Conservation (phyloP, 2,329 filamentous ascomycete genomes). For the Phialemonium atrogriseum region DNA sequence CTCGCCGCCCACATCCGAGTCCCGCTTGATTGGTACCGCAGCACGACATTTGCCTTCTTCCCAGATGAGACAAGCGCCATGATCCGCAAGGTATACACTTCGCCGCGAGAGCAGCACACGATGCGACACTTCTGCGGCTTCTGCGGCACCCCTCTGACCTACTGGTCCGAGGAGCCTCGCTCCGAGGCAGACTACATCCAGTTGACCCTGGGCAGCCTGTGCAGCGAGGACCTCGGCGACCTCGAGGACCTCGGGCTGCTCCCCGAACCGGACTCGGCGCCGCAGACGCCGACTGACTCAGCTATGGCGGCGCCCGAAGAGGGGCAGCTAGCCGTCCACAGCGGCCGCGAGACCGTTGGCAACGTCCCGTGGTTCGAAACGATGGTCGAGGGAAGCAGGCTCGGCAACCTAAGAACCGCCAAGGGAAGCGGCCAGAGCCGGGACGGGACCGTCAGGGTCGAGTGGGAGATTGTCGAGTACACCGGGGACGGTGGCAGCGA, state of each 20-base stretch:
- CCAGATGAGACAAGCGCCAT: constrained; percentile 64
- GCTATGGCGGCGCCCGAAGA: constrained; percentile 23
- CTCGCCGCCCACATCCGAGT: constrained; percentile 77
- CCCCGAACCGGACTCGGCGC: constrained; percentile 30
- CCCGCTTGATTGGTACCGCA: constrained; percentile 73
- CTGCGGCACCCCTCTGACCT: constrained; percentile 78
- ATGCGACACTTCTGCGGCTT: constrained; percentile 84
- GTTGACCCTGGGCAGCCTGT: constrained; percentile 70
- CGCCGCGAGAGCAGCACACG: constrained; percentile 45
- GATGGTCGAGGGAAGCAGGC: constrained; percentile 65
- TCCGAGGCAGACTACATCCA: constrained; percentile 72
- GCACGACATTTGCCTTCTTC: constrained; percentile 65
- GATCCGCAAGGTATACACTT: constrained; percentile 61
- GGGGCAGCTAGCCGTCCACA: constrained; percentile 6
- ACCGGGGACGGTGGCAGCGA: constrained; percentile 33
- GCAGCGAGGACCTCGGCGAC: constrained; percentile 60
- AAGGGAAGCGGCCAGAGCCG: constrained; percentile 42
- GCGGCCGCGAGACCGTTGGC: constrained; percentile 55
- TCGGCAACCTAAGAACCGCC: constrained; percentile 54
- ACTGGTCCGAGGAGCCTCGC: constrained; percentile 68
- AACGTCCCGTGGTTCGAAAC: constrained; percentile 81
- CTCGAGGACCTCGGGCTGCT: constrained; percentile 71
- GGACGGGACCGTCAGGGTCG: constrained; percentile 59
- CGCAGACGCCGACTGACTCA: constrained; percentile 17
- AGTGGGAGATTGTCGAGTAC: constrained; percentile 83